Evolutionary conservation across 345 rosid genomes (phyloP).

Genomic region (Alliaria petiolata): DNA sequence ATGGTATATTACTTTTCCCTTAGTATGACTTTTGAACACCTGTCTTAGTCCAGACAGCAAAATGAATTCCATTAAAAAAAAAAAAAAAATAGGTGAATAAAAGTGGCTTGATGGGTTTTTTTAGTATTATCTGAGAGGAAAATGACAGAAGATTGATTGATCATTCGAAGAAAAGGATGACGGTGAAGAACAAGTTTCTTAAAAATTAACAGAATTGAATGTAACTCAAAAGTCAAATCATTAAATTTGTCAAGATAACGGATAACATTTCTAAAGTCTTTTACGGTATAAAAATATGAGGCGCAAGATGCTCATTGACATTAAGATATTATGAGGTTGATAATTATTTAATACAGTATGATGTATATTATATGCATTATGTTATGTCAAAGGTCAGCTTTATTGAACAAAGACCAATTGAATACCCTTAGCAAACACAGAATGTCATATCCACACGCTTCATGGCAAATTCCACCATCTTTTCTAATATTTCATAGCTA

Average conservation of each 20-base stretch:
- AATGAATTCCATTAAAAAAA: neutral
- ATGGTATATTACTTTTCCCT: neutral
- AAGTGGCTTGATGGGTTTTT: neutral
- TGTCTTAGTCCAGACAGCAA: slow-evolving; percentile 17
- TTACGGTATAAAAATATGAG: slow-evolving; percentile 1
- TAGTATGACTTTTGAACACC: slow-evolving; percentile 11
- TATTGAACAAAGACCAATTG: neutral
- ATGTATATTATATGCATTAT: neutral
- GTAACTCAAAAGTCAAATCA: slow-evolving; percentile 9
- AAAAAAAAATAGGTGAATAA: neutral
- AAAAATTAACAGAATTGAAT: neutral
- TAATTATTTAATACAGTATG: neutral
- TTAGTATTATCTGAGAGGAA: neutral
- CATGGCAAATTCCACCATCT: neutral
- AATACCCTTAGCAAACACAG: neutral
- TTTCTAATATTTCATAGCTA: neutral
- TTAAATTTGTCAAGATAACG: neutral
- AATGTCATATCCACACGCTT: slow-evolving; percentile 8
- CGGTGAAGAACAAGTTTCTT: neutral
- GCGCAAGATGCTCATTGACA: neutral
- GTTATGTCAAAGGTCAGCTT: neutral
- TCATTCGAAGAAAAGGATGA: neutral
- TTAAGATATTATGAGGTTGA: neutral
- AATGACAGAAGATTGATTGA: slow-evolving; percentile 4
- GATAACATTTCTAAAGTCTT: neutral